These are phyloP conservation scores for Lecanicillium sp. DNA, from an alignment of 2,329 filamentous ascomycete genomes.

Conservation along the genomic window DNA sequence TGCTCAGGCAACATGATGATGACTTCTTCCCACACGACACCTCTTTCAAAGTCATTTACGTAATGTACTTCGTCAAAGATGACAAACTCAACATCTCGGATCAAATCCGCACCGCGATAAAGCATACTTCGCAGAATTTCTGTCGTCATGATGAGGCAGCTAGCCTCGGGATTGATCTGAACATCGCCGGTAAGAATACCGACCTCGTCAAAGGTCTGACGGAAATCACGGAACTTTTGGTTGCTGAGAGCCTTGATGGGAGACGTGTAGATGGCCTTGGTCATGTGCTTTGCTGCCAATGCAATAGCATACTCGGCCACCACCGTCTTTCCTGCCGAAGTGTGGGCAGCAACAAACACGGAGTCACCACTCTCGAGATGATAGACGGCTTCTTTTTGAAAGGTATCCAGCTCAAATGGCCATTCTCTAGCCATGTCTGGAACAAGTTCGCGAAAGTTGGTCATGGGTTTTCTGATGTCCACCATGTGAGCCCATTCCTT, in stretches of 20 bases:
- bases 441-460: constrained; percentile 89
- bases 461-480: constrained; percentile 83
- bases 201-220: constrained; percentile 84
- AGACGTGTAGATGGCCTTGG: constrained; percentile 97
- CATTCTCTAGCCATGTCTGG: constrained; percentile 94
- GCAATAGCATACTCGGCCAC: constrained; percentile 98
- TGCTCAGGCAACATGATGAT: constrained; percentile 98
- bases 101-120: constrained; percentile 89
- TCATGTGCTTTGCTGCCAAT: constrained; percentile 96
- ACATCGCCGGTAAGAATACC: constrained; percentile 96
- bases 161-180: constrained; percentile 94
- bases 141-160: constrained; percentile 98
- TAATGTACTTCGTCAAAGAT: constrained; percentile 99
- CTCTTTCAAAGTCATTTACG: constrained; percentile 90
- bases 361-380: constrained; percentile 95
- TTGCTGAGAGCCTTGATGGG: constrained; percentile 98
- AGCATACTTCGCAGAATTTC: constrained; percentile 98
- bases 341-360: constrained; percentile 95
- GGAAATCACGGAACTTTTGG: constrained; percentile 96
- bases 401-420: constrained; percentile 95
- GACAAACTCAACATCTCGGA: constrained; percentile 95
- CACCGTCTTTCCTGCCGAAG: constrained; percentile 94
- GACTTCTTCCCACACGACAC: constrained; percentile 98
- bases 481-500: constrained; percentile 98
- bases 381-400: constrained; percentile 97